Percentiles rank a stretch among this genome's conserved stretches.
phyloP scores from a whole-genome alignment of 2,329 filamentous ascomycete genomes.

The Aspergillus hortae region DNA sequence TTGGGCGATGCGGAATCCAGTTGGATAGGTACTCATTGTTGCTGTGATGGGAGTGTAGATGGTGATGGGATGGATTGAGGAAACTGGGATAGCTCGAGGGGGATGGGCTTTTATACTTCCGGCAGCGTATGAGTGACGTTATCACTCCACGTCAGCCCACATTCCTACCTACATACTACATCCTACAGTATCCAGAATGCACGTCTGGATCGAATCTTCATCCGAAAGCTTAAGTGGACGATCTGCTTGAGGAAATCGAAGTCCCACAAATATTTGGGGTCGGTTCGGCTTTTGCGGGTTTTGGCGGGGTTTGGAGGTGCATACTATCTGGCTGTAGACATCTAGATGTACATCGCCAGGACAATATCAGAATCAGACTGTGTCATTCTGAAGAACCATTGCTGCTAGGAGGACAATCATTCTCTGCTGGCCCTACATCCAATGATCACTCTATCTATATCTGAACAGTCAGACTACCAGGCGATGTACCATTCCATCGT shows the following conservation, averaged over 20 bases:
- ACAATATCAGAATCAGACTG: too few species aligned
- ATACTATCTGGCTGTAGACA: too few species aligned
- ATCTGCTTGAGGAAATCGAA: too few species aligned
- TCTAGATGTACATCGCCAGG: too few species aligned
- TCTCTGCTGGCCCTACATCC: neutral
- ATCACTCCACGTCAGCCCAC: neutral
- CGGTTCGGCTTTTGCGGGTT: conserved; percentile 2
- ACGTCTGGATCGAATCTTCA: neutral
- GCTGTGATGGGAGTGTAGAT: neutral
- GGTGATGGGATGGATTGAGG: neutral
- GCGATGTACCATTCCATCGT: too few species aligned
- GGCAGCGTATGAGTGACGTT: conserved; percentile 3
- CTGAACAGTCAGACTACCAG: too few species aligned
- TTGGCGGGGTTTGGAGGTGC: neutral
- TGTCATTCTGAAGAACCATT: too few species aligned
- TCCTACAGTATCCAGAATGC: neutral
- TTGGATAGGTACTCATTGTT: conserved; percentile 17
- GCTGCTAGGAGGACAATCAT: neutral
- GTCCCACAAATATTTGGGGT: too few species aligned
- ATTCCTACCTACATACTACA: too few species aligned
- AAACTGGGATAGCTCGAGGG: neutral
- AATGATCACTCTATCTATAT: too few species aligned
- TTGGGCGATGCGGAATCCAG: conserved; percentile 24
- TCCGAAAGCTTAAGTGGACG: neutral
- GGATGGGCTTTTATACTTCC: neutral